Evolutionary conservation across 805 yeast genomes (phyloP).

Genomic region (Naumovozyma dairenensis): DNA sequence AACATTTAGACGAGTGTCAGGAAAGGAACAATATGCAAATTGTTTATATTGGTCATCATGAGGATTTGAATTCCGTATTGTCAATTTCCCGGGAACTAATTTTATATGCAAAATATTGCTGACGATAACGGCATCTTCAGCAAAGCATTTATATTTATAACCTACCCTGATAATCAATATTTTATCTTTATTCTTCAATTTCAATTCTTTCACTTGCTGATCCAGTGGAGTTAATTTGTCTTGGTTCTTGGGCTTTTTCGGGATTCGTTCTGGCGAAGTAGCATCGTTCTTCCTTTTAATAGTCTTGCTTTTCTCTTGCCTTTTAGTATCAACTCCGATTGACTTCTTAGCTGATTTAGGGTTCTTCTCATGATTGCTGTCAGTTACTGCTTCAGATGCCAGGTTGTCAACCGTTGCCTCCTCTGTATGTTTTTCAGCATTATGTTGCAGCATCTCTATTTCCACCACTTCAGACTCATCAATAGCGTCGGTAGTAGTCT

Average conservation of each 20-base stretch:
- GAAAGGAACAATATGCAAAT: conserved; percentile 80
- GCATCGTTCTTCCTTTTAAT: too few relatives aligned
- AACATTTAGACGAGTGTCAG: conserved; percentile 62
- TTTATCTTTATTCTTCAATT: conserved; percentile 51
- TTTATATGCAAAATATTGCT: conserved; percentile 58
- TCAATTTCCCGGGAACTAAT: conserved; percentile 59
- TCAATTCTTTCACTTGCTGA: conserved; percentile 61
- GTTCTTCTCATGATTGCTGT: too few relatives aligned
- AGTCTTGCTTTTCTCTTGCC: conserved; percentile 1
- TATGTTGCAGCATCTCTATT: too few relatives aligned
- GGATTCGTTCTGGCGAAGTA: too few relatives aligned
- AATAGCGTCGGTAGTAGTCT: too few relatives aligned
- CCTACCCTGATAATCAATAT: conserved; percentile 81
- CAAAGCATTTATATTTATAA: conserved; percentile 80
- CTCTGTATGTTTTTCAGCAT: too few relatives aligned
- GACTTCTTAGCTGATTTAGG: too few relatives aligned
- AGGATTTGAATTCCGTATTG: conserved; percentile 41
- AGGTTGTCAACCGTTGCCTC: too few relatives aligned
- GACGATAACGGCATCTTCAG: conserved; percentile 70
- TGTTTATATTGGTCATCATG: conserved; percentile 42
- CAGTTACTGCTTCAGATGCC: too few relatives aligned
- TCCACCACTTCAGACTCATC: too few relatives aligned
- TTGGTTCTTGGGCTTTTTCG: background rate
- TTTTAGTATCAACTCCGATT: too few relatives aligned
- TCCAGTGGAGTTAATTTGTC: conserved; percentile 65